Evolutionary conservation across 2,329 filamentous ascomycete species (phyloP), one percentile per base, ranked within the genome.

Genomic region (Ustulina deusta): DNA sequence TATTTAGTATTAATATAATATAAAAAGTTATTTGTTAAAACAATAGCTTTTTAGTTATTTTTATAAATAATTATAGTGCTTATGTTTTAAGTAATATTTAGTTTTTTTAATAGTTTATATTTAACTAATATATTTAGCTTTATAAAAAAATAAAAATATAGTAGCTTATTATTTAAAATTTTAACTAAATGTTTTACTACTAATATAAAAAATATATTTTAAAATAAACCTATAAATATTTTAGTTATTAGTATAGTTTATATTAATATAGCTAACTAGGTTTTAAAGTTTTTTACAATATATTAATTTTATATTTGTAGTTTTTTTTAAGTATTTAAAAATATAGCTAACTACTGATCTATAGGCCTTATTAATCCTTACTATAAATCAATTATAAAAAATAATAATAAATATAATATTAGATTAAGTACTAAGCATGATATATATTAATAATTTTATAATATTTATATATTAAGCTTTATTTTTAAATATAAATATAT

Each of bases 1-100:
- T 51, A 29, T n/a, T 51, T 51, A 51, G 10, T 51, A 29, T 51
- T 51, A 29, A 10, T n/a, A n/a, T 51, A 51, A 51, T 51, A 51
- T 29, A 51, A 51, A 27, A 51, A n/a, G 3, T 51, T 51, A 17
- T 51, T n/a, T 20, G 15, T n/a, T 15, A 48, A 27, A 20, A 9
- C 5, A 2, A 25, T 48, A 11, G 13, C 22, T 13, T 27, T 27
- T 27, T 48, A 48, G 13, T 48, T 48, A 48, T 48, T 27, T 27
- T 48, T 27, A 27, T 48, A 48, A 25, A 48, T 48, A 48, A 25
- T 27, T 20, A 13, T 48, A 11, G 2, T 51, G 17, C 20, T 51
- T 29, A 51, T 51, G 6, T 32, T 7, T 51, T 51, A 29, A 34
- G 36, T 36, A 52, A 11, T 7, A 6, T 52, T 52, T 11, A 52